Conservation (phyloP, 306 rosid genomes). For the Trichosanthes cucumerina region DNA sequence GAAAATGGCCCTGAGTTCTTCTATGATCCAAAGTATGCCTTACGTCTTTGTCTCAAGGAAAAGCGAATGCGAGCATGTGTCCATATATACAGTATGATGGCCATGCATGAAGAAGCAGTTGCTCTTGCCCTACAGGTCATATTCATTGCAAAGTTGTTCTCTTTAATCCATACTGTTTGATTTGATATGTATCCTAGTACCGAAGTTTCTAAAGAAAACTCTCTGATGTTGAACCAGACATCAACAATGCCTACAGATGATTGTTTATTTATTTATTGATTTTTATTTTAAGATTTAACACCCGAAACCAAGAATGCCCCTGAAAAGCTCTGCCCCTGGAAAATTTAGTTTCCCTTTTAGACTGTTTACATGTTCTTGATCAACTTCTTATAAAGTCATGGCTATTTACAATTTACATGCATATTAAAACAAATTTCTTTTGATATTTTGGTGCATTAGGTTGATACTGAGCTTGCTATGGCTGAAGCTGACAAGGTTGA, state of each 20-base stretch:
- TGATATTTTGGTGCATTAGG: constrained; percentile 35
- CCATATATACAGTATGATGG: constrained; percentile 99
- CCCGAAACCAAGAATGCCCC: neutral
- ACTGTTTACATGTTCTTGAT: neutral
- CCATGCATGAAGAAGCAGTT: constrained; percentile 99
- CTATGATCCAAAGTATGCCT: constrained; percentile 95
- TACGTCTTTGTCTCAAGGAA: constrained; percentile 96
- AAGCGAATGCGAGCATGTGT: constrained; percentile 98
- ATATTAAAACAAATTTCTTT: neutral
- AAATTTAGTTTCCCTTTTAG: neutral
- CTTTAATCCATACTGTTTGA: neutral
- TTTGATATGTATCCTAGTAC: neutral
- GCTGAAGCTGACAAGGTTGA: constrained; percentile 99
- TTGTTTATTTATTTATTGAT: neutral
- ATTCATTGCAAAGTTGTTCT: constrained; percentile 20
- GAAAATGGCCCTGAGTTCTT: constrained; percentile 89
- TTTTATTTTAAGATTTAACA: neutral
- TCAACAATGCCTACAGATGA: neutral
- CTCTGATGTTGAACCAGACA: neutral
- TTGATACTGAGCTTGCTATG: constrained; percentile 98
- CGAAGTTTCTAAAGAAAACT: neutral
- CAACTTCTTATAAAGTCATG: constrained; percentile 6
- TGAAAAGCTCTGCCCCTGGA: neutral
- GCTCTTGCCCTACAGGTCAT: constrained; percentile 93
- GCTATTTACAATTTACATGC: neutral